Conservation (phyloP, 805 yeast genomes). For the Saccharomyces paradoxus region DNA sequence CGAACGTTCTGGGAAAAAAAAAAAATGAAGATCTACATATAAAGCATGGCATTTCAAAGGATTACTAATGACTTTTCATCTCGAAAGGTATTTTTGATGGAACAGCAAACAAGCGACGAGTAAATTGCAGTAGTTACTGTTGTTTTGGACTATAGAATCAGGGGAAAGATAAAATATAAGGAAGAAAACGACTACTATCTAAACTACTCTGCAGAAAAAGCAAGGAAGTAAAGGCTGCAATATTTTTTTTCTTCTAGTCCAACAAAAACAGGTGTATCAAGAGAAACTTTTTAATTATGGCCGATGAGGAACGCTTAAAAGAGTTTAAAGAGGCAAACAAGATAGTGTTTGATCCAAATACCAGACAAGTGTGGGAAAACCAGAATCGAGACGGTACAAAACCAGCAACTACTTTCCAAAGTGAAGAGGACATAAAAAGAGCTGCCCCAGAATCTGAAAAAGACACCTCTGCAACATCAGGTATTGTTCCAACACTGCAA, state of each 20-base stretch:
- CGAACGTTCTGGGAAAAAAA: not conserved
- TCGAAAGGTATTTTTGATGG: not conserved
- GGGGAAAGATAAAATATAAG: not conserved
- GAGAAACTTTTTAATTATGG: constrained; percentile 13
- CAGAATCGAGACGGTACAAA: constrained; percentile 13
- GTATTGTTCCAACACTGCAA: constrained; percentile 88
- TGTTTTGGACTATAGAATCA: not conserved
- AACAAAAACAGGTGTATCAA: not conserved
- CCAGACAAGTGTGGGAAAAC: constrained; percentile 32
- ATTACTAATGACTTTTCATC: not conserved
- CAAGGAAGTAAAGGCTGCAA: not conserved
- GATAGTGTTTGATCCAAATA: constrained; percentile 30
- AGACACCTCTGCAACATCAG: constrained; percentile 76
- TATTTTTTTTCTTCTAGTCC: not conserved
- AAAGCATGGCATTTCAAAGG: not conserved
- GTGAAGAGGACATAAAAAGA: not conserved
- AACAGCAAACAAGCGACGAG: not conserved
- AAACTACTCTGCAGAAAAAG: not conserved
- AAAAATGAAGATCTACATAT: not conserved
- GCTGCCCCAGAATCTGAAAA: constrained; percentile 1
- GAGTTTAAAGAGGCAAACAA: constrained; percentile 31
- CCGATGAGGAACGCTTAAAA: constrained; percentile 27
- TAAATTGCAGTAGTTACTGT: not conserved
- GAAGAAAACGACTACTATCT: not conserved
- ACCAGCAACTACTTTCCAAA: constrained; percentile 2